These are phyloP conservation scores for Fistulina hepatica DNA, from an alignment of 1,284 basidiomycete species.

Conservation along the genomic window DNA sequence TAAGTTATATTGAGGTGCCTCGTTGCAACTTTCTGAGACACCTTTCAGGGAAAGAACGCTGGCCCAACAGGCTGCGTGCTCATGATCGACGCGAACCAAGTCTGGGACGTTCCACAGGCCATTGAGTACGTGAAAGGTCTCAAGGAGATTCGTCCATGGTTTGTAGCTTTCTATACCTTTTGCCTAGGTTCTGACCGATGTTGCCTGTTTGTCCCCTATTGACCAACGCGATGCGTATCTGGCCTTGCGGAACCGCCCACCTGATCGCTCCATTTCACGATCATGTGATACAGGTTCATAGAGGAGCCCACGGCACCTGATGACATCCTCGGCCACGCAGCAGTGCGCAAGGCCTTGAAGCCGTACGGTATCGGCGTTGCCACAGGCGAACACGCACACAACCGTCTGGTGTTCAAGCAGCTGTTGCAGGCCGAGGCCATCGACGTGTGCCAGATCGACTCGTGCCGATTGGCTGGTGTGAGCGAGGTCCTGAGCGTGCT, in stretches of 20 bases:
- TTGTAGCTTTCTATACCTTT: constrained; percentile 11
- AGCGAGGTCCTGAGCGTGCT: constrained; percentile 91
- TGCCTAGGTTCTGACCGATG: neutral
- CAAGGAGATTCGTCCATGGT: constrained; percentile 84
- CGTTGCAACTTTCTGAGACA: no score
- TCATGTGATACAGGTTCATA: constrained; percentile 83
- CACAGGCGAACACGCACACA: constrained; percentile 93
- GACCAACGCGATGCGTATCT: no score
- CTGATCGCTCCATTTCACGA: neutral
- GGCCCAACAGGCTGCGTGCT: constrained; percentile 88
- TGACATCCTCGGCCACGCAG: constrained; percentile 78
- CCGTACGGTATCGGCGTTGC: constrained; percentile 86
- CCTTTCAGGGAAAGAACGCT: constrained; percentile 83
- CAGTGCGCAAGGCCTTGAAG: constrained; percentile 71
- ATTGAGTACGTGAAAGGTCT: constrained; percentile 85
- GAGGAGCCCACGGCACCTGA: constrained; percentile 93
- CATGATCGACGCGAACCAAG: constrained; percentile 97
- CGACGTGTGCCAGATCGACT: constrained; percentile 95
- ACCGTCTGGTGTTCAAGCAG: constrained; percentile 96
- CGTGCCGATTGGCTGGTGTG: constrained; percentile 85
- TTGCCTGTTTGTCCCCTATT: neutral
- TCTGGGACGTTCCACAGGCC: constrained; percentile 91
- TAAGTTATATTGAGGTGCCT: no score
- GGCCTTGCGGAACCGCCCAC: no score
- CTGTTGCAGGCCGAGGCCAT: constrained; percentile 88